A percentile compares a stretch with the other conserved stretches of the same genome.
phyloP scores from a whole-genome alignment of 2,329 filamentous ascomycete genomes.

The Diatrype stigma region DNA sequence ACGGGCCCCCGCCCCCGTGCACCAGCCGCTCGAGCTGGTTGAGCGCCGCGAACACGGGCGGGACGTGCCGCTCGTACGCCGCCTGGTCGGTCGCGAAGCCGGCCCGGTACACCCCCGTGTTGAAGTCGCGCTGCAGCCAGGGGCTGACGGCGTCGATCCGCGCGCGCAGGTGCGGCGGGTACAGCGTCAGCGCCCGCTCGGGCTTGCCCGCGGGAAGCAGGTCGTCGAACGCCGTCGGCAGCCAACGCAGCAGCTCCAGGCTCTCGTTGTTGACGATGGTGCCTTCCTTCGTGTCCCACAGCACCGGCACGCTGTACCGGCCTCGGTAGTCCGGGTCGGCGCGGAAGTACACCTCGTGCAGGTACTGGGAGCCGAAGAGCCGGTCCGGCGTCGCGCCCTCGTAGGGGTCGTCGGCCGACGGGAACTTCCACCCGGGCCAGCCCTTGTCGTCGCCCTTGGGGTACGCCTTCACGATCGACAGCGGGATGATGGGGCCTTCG shows the following conservation, averaged over 20 bases:
- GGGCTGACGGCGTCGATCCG: conserved; percentile 48
- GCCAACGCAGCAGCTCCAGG: conserved; percentile 52
- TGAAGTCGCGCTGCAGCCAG: conserved; percentile 55
- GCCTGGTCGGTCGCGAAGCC: conserved; percentile 55
- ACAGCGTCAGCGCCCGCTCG: conserved; percentile 42
- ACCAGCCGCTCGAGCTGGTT: conserved; percentile 52
- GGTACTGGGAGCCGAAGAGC: conserved; percentile 52
- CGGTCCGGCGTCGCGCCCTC: conserved; percentile 56
- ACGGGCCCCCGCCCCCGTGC: conserved; percentile 39
- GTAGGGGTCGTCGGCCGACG: conserved; percentile 45
- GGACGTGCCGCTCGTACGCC: conserved; percentile 49
- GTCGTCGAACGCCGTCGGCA: conserved; percentile 52
- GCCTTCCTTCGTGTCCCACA: conserved; percentile 56
- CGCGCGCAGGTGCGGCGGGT: conserved; percentile 42
- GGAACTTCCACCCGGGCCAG: conserved; percentile 62
- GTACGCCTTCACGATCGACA: conserved; percentile 60
- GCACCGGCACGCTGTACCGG: conserved; percentile 54
- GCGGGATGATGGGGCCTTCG: conserved; percentile 46
- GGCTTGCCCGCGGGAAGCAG: conserved; percentile 36
- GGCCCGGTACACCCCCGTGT: conserved; percentile 57
- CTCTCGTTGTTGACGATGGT: conserved; percentile 60
- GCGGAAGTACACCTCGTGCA: conserved; percentile 61
- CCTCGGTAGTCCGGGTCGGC: conserved; percentile 58
- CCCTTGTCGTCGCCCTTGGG: conserved; percentile 61
- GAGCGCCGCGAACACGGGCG: conserved; percentile 53